These are phyloP conservation scores for Gracilaria vermiculophylla DNA, from an alignment of 23 red algal species.

Conservation along the genomic window DNA sequence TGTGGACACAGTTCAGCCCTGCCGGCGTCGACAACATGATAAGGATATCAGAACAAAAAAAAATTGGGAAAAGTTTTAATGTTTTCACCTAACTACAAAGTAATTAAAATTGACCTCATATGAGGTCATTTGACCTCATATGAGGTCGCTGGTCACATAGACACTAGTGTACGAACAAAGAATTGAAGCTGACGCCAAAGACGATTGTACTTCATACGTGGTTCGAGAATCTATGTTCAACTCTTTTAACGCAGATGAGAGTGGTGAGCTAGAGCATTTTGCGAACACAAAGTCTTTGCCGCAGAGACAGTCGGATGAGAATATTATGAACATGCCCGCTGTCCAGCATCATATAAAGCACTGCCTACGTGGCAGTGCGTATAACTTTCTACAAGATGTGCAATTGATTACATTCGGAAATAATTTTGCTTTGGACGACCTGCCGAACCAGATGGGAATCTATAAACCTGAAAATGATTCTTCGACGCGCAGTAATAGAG, in stretches of 20 bases:
- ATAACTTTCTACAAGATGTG: background rate
- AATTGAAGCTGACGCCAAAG: background rate
- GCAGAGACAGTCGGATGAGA: background rate
- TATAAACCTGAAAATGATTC: background rate
- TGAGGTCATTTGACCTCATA: no score
- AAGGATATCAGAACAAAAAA: no score
- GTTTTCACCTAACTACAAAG: no score
- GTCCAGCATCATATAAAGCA: background rate
- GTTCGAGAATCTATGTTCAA: background rate
- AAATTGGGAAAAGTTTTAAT: no score
- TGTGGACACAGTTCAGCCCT: no score
- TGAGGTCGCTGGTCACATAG: no score
- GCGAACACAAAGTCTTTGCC: background rate
- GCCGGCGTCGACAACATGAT: no score
- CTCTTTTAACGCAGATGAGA: background rate
- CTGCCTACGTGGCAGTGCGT: background rate
- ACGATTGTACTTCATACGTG: background rate
- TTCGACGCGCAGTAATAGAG: no score
- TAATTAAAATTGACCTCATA: no score
- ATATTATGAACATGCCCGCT: background rate
- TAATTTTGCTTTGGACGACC: background rate
- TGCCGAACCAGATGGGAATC: background rate
- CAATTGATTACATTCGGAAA: background rate
- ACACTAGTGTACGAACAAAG: background rate
- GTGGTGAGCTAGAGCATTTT: background rate